These are phyloP conservation scores for Chlamydomonas reinhardtii DNA, from an alignment of 163 green algal genomes.

Conservation along the genomic window DNA sequence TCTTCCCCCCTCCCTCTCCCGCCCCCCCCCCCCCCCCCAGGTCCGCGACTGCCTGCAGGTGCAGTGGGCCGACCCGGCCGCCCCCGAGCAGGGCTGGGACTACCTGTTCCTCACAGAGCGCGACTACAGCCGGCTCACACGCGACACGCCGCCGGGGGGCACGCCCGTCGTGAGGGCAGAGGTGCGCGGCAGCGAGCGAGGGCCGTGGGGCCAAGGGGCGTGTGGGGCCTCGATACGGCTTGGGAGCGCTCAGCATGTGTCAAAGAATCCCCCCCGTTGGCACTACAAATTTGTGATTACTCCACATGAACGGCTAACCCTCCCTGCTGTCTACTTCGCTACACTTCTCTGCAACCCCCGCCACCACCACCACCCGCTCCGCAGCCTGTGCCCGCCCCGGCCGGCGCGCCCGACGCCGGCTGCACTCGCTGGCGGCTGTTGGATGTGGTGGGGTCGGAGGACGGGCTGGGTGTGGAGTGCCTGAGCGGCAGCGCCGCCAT, in stretches of 20 bases:
- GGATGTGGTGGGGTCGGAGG: constrained; percentile 94
- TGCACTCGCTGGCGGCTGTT: constrained; percentile 80
- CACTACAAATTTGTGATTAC: too few species aligned
- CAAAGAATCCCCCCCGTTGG: too few species aligned
- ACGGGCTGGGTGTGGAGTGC: constrained; percentile 98
- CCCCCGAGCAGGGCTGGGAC: constrained; percentile 85
- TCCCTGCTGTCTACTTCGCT: too few species aligned
- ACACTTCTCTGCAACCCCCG: too few species aligned
- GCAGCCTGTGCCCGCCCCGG: constrained; percentile 6
- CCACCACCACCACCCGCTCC: not conserved
- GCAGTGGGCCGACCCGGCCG: constrained; percentile 63
- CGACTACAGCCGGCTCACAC: constrained; percentile 81
- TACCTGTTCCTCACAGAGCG: constrained; percentile 95
- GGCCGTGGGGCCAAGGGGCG: too few species aligned
- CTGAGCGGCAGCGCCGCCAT: constrained; percentile 95
- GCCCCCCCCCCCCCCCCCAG: not conserved
- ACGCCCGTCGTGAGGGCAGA: constrained; percentile 19
- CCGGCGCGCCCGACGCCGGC: constrained; percentile 45
- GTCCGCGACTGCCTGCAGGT: constrained; percentile 79
- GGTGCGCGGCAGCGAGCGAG: not conserved
- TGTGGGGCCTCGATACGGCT: too few species aligned
- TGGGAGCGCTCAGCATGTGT: too few species aligned
- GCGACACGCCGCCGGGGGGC: not conserved
- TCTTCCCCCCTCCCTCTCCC: not conserved
- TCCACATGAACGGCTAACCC: too few species aligned